These are phyloP conservation scores for Vigna hirtella DNA, from an alignment of 306 rosid genomes.

Conservation along the genomic window DNA sequence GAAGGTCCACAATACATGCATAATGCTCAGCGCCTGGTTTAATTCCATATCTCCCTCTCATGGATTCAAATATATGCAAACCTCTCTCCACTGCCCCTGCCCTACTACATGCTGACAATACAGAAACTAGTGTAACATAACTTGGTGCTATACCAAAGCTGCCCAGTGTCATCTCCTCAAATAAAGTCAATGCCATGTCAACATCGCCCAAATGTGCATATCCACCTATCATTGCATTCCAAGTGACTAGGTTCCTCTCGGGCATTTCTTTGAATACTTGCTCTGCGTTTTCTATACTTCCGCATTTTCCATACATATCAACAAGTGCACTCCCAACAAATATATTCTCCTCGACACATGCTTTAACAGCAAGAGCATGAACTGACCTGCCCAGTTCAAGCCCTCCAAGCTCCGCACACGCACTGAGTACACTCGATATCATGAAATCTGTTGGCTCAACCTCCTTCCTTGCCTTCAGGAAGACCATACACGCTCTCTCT, in stretches of 20 bases:
- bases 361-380: conserved; percentile 76
- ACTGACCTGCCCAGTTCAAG: conserved; percentile 79
- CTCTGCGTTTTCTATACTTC: conserved; percentile 68
- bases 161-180: conserved; percentile 61
- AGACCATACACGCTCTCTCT: conserved; percentile 77
- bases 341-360: conserved; percentile 71
- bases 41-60: conserved; percentile 63
- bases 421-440: conserved; percentile 77
- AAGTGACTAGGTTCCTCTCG: conserved; percentile 66
- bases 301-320: conserved; percentile 94
- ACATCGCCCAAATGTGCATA: conserved; percentile 79
- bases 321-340: conserved; percentile 88
- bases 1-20: conserved; percentile 80
- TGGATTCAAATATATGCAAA: conserved; percentile 67
- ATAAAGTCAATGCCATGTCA: conserved; percentile 67
- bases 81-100: conserved; percentile 80
- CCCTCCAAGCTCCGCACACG: conserved; percentile 80
- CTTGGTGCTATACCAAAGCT: conserved; percentile 52
- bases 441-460: conserved; percentile 76
- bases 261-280: conserved; percentile 66
- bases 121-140: conserved; percentile 77
- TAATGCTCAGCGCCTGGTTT: conserved; percentile 88
- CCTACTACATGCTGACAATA: conserved; percentile 81
- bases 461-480: conserved; percentile 62
- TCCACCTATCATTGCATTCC: conserved; percentile 82